A percentile compares a stretch with the other conserved stretches of the same genome.
These are phyloP conservation scores for Peronospora farinosa DNA, from an alignment of 352 stramenopile species.

Conservation along the genomic window DNA sequence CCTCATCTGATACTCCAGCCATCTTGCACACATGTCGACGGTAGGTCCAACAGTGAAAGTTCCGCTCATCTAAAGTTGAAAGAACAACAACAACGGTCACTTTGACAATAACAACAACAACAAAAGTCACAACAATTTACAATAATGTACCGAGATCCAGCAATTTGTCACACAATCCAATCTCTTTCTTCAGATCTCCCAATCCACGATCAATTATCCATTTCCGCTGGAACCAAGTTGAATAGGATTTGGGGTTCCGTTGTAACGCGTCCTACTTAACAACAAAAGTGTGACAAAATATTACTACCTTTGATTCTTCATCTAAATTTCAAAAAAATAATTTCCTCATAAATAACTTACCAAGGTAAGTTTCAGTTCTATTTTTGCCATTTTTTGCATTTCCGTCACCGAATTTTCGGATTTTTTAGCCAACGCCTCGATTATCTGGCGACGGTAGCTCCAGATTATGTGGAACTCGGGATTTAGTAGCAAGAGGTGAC, in stretches of 20 bases:
- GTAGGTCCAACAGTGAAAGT: conserved; percentile 99
- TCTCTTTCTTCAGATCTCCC: conserved; percentile 63
- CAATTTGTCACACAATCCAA: conserved; percentile 66
- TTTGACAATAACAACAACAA: conserved; percentile 2
- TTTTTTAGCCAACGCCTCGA: conserved; percentile 46
- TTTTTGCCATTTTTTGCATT: conserved; percentile 57
- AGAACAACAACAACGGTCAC: conserved; percentile 33
- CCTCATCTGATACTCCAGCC: conserved; percentile 38
- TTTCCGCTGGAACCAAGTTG: conserved; percentile 85
- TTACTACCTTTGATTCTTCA: background rate
- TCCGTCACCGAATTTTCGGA: conserved; percentile 20
- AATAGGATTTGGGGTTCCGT: conserved; percentile 97
- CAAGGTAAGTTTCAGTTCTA: conserved; percentile 84
- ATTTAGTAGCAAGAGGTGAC: conserved; percentile 92
- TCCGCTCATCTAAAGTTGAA: conserved; percentile 91
- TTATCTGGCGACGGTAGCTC: conserved; percentile 92
- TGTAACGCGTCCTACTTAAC: conserved; percentile 78
- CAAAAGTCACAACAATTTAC: background rate
- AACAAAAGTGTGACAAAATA: conserved; percentile 3
- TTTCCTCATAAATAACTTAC: conserved; percentile 10
- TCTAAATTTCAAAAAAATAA: background rate
- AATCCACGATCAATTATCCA: conserved; percentile 78
- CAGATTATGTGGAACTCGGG: conserved; percentile 96
- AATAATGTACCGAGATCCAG: conserved; percentile 63
- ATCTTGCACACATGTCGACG: conserved; percentile 67